These are phyloP conservation scores for Microdochium paspali DNA, from an alignment of 2,329 filamentous ascomycete species.

Conservation along the genomic window DNA sequence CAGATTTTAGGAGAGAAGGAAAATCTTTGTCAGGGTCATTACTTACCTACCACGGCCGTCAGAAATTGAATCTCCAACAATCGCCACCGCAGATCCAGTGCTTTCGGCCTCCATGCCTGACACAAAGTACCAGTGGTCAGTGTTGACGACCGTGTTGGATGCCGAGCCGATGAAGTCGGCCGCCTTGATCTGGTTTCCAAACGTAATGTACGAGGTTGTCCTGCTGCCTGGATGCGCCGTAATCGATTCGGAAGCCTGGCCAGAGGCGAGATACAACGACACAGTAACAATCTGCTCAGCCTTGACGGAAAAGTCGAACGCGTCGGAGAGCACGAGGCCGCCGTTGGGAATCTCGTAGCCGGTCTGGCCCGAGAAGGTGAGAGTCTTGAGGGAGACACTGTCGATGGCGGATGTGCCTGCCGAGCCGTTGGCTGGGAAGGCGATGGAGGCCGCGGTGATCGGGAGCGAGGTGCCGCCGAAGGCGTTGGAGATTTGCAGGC, in stretches of 20 bases:
- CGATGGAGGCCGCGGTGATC: slow-evolving; percentile 47
- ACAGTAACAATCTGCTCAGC: slow-evolving; percentile 40
- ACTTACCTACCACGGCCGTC: slow-evolving; percentile 57
- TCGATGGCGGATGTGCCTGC: slow-evolving; percentile 40
- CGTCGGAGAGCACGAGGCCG: slow-evolving; percentile 48
- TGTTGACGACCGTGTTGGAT: slow-evolving; percentile 7
- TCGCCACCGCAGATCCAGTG: slow-evolving; percentile 34
- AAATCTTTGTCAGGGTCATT: too few relatives aligned
- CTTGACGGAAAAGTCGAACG: slow-evolving; percentile 39
- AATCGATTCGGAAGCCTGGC: slow-evolving; percentile 43
- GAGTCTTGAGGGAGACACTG: slow-evolving; percentile 30
- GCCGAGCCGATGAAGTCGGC: slow-evolving; percentile 23
- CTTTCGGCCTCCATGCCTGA: slow-evolving; percentile 46
- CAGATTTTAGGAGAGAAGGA: too few relatives aligned
- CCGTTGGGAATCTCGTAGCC: slow-evolving; percentile 43
- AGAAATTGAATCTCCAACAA: slow-evolving; percentile 59
- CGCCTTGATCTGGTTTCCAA: slow-evolving; percentile 38
- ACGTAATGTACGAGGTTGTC: slow-evolving; percentile 43
- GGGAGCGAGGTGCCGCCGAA: slow-evolving; percentile 49
- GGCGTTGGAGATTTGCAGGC: slow-evolving; percentile 51
- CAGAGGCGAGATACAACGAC: slow-evolving; percentile 46
- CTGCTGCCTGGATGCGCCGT: slow-evolving; percentile 54
- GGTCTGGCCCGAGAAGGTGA: slow-evolving; percentile 45
- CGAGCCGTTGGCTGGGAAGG: slow-evolving; percentile 38
- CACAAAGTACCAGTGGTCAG: slow-evolving; percentile 49